A percentile compares a stretch with the other conserved stretches of the same genome.
phyloP scores from a whole-genome alignment of 2,329 filamentous ascomycete species.

The Cryphonectria naterciae region DNA sequence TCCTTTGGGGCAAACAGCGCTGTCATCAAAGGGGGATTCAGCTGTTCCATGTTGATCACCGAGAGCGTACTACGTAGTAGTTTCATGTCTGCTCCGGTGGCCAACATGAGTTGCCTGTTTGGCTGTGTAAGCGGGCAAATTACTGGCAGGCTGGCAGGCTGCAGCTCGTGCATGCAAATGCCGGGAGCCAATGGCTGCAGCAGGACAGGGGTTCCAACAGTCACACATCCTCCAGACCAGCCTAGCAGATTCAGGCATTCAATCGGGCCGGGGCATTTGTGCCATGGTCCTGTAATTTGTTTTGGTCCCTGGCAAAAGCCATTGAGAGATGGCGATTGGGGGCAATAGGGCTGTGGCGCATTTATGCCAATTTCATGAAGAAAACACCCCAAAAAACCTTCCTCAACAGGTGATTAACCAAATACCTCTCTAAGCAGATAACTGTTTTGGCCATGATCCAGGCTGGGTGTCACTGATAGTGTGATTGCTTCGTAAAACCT shows the following conservation, averaged over 20 bases:
- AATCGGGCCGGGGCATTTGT: slow-evolving; percentile 6
- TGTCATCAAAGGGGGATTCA: background rate
- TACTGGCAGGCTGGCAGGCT: slow-evolving; percentile 1
- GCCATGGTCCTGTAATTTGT: background rate
- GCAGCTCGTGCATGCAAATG: background rate
- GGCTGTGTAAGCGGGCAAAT: slow-evolving; percentile 5
- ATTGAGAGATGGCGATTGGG: background rate
- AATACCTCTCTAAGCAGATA: background rate
- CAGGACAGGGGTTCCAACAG: background rate
- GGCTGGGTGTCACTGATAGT: no score
- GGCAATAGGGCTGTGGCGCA: background rate
- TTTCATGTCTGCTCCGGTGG: slow-evolving; percentile 3
- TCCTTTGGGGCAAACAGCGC: background rate
- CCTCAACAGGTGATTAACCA: background rate
- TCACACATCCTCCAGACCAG: background rate
- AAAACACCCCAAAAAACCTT: background rate
- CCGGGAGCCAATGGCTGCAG: slow-evolving; percentile 3
- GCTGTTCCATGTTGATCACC: background rate
- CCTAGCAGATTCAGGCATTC: background rate
- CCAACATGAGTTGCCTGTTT: slow-evolving; percentile 2
- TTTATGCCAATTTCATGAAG: background rate
- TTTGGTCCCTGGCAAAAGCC: background rate
- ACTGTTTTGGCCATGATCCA: no score
- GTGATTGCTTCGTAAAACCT: background rate
- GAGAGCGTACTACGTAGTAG: background rate